Conservation (phyloP, 2,329 filamentous ascomycete genomes). For the Ascochyta lentis region DNA sequence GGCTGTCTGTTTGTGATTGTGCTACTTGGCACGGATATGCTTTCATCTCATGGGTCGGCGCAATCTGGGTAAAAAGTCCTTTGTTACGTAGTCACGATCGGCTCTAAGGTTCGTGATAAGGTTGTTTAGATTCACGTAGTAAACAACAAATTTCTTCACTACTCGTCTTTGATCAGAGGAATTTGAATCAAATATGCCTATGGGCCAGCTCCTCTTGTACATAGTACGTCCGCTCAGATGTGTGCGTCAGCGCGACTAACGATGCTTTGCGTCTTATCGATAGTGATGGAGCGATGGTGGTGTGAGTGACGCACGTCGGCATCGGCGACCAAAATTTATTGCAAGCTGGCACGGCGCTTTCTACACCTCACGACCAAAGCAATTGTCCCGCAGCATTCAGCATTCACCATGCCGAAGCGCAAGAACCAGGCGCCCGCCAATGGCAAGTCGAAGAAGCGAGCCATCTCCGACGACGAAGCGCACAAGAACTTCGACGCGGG, state of each 20-base stretch:
- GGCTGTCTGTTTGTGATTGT: conserved; percentile 17
- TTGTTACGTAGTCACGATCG: conserved; percentile 11
- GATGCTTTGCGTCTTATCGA: conserved; percentile 1
- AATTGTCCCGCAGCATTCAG: neutral
- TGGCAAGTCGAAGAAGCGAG: conserved; percentile 52
- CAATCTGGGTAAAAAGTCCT: conserved; percentile 20
- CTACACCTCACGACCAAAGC: neutral
- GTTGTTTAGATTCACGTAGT: conserved; percentile 21
- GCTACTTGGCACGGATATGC: conserved; percentile 20
- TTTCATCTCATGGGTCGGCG: conserved; percentile 19
- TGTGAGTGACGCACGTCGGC: conserved; percentile 17
- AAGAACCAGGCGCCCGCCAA: conserved; percentile 50
- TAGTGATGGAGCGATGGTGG: conserved; percentile 13
- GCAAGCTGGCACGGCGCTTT: conserved; percentile 1
- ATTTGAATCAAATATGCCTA: no score
- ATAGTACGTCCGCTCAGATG: no score
- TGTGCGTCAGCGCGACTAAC: no score
- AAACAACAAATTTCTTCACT: conserved; percentile 16
- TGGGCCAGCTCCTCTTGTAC: no score
- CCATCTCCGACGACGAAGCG: conserved; percentile 50
- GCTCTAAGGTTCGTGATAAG: conserved; percentile 4
- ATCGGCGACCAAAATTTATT: conserved; percentile 12
- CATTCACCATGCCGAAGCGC: conserved; percentile 47
- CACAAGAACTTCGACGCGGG: conserved; percentile 49
- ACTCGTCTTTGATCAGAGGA: no score